Percentiles rank a stretch among this genome's conserved stretches.
These are phyloP conservation scores for Exophiala mesophila DNA, from an alignment of 2,329 filamentous ascomycete genomes.

Conservation along the genomic window DNA sequence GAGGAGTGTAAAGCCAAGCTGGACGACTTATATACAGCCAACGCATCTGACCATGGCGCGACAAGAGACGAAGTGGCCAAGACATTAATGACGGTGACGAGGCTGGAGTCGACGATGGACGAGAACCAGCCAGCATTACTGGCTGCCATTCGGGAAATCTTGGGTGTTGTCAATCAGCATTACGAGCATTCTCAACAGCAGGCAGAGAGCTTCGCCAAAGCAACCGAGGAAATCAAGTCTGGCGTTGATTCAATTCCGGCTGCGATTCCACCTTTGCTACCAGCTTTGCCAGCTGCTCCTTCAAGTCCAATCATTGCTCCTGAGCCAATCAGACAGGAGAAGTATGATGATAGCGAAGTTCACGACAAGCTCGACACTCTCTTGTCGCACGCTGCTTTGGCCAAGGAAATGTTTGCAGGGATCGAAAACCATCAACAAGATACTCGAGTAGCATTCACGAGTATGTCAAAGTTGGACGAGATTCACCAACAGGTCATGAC, in stretches of 20 bases:
- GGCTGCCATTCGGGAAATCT: constrained; percentile 78
- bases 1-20: constrained; percentile 71
- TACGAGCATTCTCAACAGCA: constrained; percentile 88
- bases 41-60: constrained; percentile 73
- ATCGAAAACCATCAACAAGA: constrained; percentile 60
- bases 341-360: constrained; percentile 59
- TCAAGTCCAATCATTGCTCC: constrained; percentile 25
- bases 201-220: constrained; percentile 76
- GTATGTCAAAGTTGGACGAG: constrained; percentile 77
- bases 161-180: constrained; percentile 75
- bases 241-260: constrained; percentile 47
- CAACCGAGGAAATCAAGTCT: constrained; percentile 57
- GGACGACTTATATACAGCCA: constrained; percentile 66
- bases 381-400: constrained; percentile 33
- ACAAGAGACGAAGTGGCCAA: constrained; percentile 77
- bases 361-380: constrained; percentile 54
- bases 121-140: constrained; percentile 88
- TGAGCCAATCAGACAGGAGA: constrained; percentile 30
- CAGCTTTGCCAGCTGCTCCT: constrained; percentile 41
- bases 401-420: constrained; percentile 42
- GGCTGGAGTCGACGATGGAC: constrained; percentile 69
- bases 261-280: constrained; percentile 54
- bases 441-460: constrained; percentile 64
- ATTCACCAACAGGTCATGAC: constrained; percentile 83
- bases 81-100: constrained; percentile 66